These are phyloP conservation scores for Trichoderma harzianum DNA, from an alignment of 2,329 filamentous ascomycete species.

Conservation along the genomic window DNA sequence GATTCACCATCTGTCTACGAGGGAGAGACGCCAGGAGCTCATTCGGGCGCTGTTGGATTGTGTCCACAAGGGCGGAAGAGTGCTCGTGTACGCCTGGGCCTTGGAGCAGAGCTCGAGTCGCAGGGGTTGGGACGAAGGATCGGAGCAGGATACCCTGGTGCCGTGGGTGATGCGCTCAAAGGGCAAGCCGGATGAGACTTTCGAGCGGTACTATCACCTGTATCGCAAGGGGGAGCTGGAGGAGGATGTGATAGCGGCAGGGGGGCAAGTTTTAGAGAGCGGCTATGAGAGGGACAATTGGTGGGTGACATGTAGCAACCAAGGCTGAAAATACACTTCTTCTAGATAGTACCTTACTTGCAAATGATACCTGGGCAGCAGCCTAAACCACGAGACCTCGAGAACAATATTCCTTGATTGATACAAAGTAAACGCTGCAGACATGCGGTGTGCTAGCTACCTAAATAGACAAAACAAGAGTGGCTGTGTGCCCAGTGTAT, in stretches of 20 bases:
- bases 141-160: constrained; percentile 88
- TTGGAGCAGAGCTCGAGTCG: constrained; percentile 85
- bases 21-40: constrained; percentile 66
- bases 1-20: constrained; percentile 86
- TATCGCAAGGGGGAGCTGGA: constrained; percentile 86
- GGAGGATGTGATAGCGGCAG: constrained; percentile 68
- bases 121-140: constrained; percentile 80
- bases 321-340: not conserved
- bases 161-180: constrained; percentile 74
- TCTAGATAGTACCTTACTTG: not conserved
- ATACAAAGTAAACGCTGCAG: constrained; percentile 16
- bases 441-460: constrained; percentile 10
- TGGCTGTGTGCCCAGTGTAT: constrained; percentile 5
- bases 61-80: constrained; percentile 61
- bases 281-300: constrained; percentile 98
- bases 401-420: not conserved
- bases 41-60: constrained; percentile 68
- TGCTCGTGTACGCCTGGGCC: constrained; percentile 90
- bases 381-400: not conserved
- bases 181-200: constrained; percentile 52
- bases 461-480: not conserved
- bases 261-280: constrained; percentile 70
- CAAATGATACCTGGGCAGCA: not conserved
- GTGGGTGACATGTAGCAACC: constrained; percentile 72
- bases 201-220: constrained; percentile 90